Evolutionary conservation across 2,329 filamentous ascomycete species (phyloP), one percentile per base, ranked within the genome.

Genomic region (Claviceps sp.): DNA sequence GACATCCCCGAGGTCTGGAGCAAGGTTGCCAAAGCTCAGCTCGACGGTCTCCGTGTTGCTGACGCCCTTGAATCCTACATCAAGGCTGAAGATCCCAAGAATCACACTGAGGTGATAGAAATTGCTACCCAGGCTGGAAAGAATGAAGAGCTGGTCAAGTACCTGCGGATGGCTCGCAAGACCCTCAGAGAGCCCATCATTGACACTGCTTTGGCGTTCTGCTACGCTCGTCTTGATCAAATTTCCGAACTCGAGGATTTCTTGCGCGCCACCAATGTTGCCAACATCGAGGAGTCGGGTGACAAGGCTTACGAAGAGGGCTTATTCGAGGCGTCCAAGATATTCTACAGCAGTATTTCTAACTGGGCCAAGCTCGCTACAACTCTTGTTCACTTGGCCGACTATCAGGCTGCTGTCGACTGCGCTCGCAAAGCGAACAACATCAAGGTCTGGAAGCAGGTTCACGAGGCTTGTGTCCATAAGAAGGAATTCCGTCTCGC

Each of bases 331-430:
- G 93, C 93, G 44, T 88, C 93, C 58, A 98, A 98, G 80, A 97
- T 98, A 64, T 98, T 97, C 79, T 98, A 83, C 74, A 88, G 82
- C 52, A 97, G 88, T 73, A 95, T 98, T 66, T 98, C 93, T 51
- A 98, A 98, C 79, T 98, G 93, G 93, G 91, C 91, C 52, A 98
- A 98, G 76, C 83, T 98, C 61, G 90, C 93, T 14, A 97, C 93
- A 11, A 98, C 93, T 11, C 80, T 97, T 54, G 93, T 98, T n/a
- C 89, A 97, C 68, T 82, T 98, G 6, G 86, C 84, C 58, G 93
- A 98, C 60, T 97, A 98, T 74, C 94, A 98, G 70, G 88, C 88
- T 60, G 93, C 93, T 45, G 93, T 98, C 43, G 93, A 98, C 68
- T 96, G 89, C 63, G 93, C 94, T 26, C 87, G 93, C 67, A 97